A percentile compares a stretch with the other conserved stretches of the same genome.
These are phyloP conservation scores for Paracoccidioides brasiliensis DNA, from an alignment of 2,329 filamentous ascomycete species.

Conservation along the genomic window DNA sequence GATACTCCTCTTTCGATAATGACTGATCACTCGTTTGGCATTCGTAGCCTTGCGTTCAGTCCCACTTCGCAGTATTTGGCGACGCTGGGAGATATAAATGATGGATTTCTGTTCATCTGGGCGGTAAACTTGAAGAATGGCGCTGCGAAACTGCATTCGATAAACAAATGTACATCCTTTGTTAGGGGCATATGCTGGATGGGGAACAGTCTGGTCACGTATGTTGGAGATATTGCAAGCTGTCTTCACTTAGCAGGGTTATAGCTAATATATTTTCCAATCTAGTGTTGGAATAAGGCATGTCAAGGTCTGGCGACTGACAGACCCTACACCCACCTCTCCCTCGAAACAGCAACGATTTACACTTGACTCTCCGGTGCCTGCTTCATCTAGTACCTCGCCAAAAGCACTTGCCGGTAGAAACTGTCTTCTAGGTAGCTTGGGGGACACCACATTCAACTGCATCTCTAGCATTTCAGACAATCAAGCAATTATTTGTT, in stretches of 20 bases:
- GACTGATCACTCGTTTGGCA: conserved; percentile 80
- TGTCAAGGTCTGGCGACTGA: conserved; percentile 83
- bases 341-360: conserved; percentile 49
- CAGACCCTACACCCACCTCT: conserved; percentile 49
- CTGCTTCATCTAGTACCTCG: conserved; percentile 27
- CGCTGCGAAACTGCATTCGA: conserved; percentile 63
- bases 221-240: conserved; percentile 17
- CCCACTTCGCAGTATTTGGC: conserved; percentile 75
- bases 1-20: conserved; percentile 75
- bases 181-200: conserved; percentile 86
- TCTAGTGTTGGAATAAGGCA: conserved; percentile 63
- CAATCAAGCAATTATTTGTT: conserved; percentile 65
- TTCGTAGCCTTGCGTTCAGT: conserved; percentile 81
- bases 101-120: conserved; percentile 91
- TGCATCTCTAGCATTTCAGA: conserved; percentile 61
- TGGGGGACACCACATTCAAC: conserved; percentile 76
- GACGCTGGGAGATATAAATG: conserved; percentile 76
- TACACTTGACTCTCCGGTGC: conserved; percentile 22
- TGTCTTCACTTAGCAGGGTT: not conserved
- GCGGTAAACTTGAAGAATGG: conserved; percentile 71
- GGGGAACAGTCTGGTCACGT: conserved; percentile 67
- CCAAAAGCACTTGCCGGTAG: conserved; percentile 68
- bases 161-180: conserved; percentile 82
- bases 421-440: conserved; percentile 69
- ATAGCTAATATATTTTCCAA: conserved; percentile 8